Base-by-base conservation (phyloP, 805 yeast genomes). In the Starmerella apicola region DNA sequence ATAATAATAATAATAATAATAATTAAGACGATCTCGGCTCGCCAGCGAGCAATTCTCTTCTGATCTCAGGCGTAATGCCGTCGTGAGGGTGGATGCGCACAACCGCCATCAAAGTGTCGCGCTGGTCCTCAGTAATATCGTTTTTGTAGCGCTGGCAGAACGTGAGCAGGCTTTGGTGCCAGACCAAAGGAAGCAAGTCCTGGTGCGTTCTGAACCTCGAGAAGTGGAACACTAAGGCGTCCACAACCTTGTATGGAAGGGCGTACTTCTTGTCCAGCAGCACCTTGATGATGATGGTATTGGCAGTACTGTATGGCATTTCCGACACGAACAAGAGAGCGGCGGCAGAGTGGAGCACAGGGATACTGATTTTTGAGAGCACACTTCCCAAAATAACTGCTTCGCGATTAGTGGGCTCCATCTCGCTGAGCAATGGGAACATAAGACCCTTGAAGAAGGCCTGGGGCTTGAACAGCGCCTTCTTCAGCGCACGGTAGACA, bases 61-160 rank as follows among this genome's bases (percentile, higher is more conserved):
- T 74, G 38, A 88, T 84, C 59, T 88, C 98, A 3, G 94, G 94
- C 2, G 95, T 86, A 44, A 91, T 81, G 21, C 78, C 81, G 44
- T 68, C 80, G 57, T 91, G 99, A 37, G 78, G 78, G 62, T 95
- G 80, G 57, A 79, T 86, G 63, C 94, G 78, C 16, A 85, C 74
- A 4, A 94, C 86, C 53, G 88, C 96, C 57, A 91, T 64, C 45
- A 91, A 65, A 61, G 88, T 84, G 53, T 91, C 98, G 58, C 95
- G 73, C 67, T 91, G 99, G 58, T 91, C 99, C 53, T 84, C 95
- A n/a, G 98, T 91, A 43, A 91, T 83, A 67, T 91, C 98, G 57
- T 91, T 88, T 61, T 88, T 91, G 59, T 91, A 91, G 49, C 95
- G 72, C 64, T 86, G 96, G 26, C 96, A 94, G 65, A 91, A 91